Percentiles rank a stretch among this genome's conserved stretches.
Conservation (phyloP, 2,329 filamentous ascomycete species). For the Stylonectria norvegica region DNA sequence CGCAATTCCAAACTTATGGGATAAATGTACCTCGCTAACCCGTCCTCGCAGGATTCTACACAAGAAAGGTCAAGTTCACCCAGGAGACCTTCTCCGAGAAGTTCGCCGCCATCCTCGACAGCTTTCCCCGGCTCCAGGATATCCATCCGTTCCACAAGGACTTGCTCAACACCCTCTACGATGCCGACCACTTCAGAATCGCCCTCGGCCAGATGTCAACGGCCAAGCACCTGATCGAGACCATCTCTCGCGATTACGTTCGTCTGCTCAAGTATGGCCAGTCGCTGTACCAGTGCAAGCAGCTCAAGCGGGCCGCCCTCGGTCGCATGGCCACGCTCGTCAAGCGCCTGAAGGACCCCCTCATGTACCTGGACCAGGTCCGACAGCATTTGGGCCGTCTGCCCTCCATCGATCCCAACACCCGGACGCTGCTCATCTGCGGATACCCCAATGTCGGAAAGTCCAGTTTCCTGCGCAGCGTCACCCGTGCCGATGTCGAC, state of each 20-base stretch:
- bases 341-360: conserved; percentile 88
- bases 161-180: conserved; percentile 93
- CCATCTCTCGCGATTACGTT: conserved; percentile 92
- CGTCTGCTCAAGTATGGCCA: conserved; percentile 90
- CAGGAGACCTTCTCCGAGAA: conserved; percentile 97
- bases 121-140: conserved; percentile 87
- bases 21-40: conserved; percentile 10
- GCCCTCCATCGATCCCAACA: conserved; percentile 97
- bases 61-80: conserved; percentile 96
- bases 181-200: conserved; percentile 96
- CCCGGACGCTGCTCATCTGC: conserved; percentile 90
- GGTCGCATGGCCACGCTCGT: conserved; percentile 98
- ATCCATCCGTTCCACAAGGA: conserved; percentile 88
- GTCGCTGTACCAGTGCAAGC: conserved; percentile 97
- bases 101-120: conserved; percentile 83
- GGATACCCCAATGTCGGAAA: conserved; percentile 98
- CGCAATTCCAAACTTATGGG: conserved; percentile 3
- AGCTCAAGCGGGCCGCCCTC: conserved; percentile 91
- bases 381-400: conserved; percentile 96
- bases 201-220: conserved; percentile 94
- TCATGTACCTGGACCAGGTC: conserved; percentile 87
- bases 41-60: conserved; percentile 72
- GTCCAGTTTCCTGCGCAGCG: conserved; percentile 88
- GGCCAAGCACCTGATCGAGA: conserved; percentile 94
- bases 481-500: conserved; percentile 92